Conservation (phyloP, 345 rosid genomes). For the Bruguiera parviflora region DNA sequence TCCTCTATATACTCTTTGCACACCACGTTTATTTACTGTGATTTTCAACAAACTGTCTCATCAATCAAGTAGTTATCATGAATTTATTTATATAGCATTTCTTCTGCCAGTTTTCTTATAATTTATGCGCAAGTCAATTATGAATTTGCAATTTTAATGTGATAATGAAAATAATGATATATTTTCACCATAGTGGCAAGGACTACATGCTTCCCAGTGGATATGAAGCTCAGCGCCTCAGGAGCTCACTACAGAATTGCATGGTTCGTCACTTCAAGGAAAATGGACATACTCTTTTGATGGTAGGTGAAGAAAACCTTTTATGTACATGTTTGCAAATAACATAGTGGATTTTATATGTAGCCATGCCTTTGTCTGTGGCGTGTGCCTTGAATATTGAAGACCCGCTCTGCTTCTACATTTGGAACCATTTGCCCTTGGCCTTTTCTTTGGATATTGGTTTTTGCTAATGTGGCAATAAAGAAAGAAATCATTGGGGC, state of each 20-base stretch:
- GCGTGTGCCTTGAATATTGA: too few species aligned
- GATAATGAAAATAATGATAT: slow-evolving; percentile 3
- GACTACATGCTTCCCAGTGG: slow-evolving; percentile 72
- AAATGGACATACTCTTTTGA: slow-evolving; percentile 66
- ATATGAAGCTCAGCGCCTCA: slow-evolving; percentile 59
- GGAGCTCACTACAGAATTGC: slow-evolving; percentile 49
- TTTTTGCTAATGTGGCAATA: too few species aligned
- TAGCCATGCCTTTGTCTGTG: not conserved
- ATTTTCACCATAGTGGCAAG: slow-evolving; percentile 50
- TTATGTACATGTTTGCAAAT: not conserved
- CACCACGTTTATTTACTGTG: too few species aligned
- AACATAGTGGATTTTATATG: not conserved
- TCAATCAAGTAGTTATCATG: not conserved
- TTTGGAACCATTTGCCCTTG: too few species aligned
- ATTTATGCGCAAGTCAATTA: not conserved
- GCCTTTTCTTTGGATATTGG: too few species aligned
- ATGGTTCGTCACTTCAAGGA: slow-evolving; percentile 57
- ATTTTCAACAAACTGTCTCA: not conserved
- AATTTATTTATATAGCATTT: not conserved
- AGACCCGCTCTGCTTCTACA: too few species aligned
- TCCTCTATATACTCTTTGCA: too few species aligned
- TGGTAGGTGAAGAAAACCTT: slow-evolving; percentile 36
- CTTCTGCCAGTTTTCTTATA: not conserved
- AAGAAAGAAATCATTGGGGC: too few species aligned
- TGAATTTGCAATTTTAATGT: not conserved